phyloP scores from a whole-genome alignment of 768 basidiomycete species.

The Termitomyces titanicus region DNA sequence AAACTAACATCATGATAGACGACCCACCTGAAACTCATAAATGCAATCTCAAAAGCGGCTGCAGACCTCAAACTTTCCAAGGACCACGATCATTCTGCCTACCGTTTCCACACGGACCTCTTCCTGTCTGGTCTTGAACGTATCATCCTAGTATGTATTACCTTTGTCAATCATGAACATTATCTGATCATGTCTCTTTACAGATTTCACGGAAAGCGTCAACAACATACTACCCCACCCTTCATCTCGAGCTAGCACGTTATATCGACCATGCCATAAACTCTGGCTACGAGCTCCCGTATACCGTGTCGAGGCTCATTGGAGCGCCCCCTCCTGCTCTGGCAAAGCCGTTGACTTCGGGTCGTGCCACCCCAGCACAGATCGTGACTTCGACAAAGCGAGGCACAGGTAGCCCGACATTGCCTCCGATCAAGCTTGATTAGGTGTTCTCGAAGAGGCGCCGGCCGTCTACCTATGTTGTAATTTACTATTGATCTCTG shows the following conservation, averaged over 20 bases:
- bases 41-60: slow-evolving; percentile 66
- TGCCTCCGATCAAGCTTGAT: slow-evolving; percentile 42
- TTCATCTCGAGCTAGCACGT: slow-evolving; percentile 91
- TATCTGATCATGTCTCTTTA: not conserved
- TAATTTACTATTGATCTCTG: slow-evolving; percentile 9
- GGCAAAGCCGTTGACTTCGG: slow-evolving; percentile 39
- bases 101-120: slow-evolving; percentile 80
- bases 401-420: slow-evolving; percentile 20
- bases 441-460: slow-evolving; percentile 11
- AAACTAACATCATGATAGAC: slow-evolving; percentile 47
- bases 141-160: slow-evolving; percentile 68
- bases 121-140: slow-evolving; percentile 91
- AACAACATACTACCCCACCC: slow-evolving; percentile 86
- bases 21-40: slow-evolving; percentile 83
- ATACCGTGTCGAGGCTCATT: slow-evolving; percentile 73
- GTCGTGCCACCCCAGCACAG: slow-evolving; percentile 22
- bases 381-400: slow-evolving; percentile 22
- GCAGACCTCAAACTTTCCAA: slow-evolving; percentile 62
- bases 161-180: not conserved
- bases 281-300: slow-evolving; percentile 77
- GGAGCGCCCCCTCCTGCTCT: slow-evolving; percentile 71
- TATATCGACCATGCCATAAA: slow-evolving; percentile 69
- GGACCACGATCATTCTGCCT: slow-evolving; percentile 73
- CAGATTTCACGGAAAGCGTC: slow-evolving; percentile 96
- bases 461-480: not conserved